Evolutionary conservation across 371 early-diverging fungal species (phyloP), one percentile per base, ranked within the genome.

Genomic region (Dentiscutata heterogama): DNA sequence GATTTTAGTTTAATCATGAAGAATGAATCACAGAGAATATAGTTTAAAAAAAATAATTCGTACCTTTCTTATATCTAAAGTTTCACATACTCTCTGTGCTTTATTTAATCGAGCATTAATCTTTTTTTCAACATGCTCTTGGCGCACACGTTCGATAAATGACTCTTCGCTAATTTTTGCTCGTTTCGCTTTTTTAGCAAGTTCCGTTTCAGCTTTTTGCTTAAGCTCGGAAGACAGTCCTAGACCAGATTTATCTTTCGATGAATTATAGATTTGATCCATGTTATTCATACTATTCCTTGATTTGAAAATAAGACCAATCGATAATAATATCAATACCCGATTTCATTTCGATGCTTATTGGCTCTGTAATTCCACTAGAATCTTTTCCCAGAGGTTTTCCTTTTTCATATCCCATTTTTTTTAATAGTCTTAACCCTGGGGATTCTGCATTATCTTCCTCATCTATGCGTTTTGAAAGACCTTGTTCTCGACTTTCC

Each of bases 391-490:
- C 80, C 27, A 80, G 68, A 27, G 39, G 39, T 20, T 70, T 80
- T n/a, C 80, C 80, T 31, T 71, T 56, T 35, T 71, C 60, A 22
- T 80, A 80, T 22, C 80, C 80, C 80, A 70, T 71, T 46, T 71
- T 80, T 71, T 46, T 80, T 27, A 80, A 29, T 22, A 80, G 16
- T 46, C 22, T 80, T 29, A 80, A 71, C 0, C 80, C 80, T 5
- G 80, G 80, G 1, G 80, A 80, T 31, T 54, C 64, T 46, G 46
- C 46, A 58, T 80, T 80, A n/a, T 80, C 80, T 50, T 80, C 80
- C 7, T 22, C 29, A 58, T 80, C 80, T 20, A 80, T 80, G 13
- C 67, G 53, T 71, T 80, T 68, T 18, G 67, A 35, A 35, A 80
- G 80, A 27, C 71, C 80, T 58, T 80, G 50, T 11, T 70, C 72